Conservation (phyloP, 306 rosid genomes). For the Ziziphus jujuba region DNA sequence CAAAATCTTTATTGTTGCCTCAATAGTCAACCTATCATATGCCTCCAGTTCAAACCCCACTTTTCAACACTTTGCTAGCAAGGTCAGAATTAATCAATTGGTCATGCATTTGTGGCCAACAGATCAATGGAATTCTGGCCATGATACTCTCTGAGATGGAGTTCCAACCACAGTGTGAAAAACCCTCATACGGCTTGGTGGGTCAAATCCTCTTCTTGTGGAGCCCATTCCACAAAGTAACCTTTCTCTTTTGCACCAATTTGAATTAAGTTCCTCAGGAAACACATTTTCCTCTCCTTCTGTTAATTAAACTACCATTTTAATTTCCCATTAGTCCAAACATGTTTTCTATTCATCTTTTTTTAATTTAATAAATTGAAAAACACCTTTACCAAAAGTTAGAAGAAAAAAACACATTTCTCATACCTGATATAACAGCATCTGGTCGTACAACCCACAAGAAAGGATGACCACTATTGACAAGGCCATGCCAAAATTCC, state of each 20-base stretch:
- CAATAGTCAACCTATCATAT: background rate
- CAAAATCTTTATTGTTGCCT: background rate
- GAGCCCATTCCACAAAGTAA: slow-evolving; percentile 32
- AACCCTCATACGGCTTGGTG: slow-evolving; percentile 25
- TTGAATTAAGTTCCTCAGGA: slow-evolving; percentile 7
- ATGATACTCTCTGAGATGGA: slow-evolving; percentile 33
- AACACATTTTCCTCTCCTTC: background rate
- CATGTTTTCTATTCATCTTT: too few species aligned
- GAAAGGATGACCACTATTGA: background rate
- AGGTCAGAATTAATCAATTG: slow-evolving; percentile 22
- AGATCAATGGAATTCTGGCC: slow-evolving; percentile 33
- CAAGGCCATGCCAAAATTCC: slow-evolving; percentile 19
- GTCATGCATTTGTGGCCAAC: slow-evolving; percentile 27
- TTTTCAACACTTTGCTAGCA: slow-evolving; percentile 22
- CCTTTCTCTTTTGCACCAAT: slow-evolving; percentile 27
- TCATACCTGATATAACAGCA: too few species aligned
- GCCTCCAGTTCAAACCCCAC: slow-evolving; percentile 20
- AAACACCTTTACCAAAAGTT: too few species aligned
- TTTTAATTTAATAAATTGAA: too few species aligned
- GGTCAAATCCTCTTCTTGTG: slow-evolving; percentile 33
- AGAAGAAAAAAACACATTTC: too few species aligned
- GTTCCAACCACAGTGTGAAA: slow-evolving; percentile 28
- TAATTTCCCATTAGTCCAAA: too few species aligned
- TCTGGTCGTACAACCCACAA: slow-evolving; percentile 12
- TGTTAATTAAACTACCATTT: too few species aligned